Evolutionary conservation across 148 eudicot species (phyloP), one percentile per base, ranked within the genome.

Genomic region (Rhododendron vialii): DNA sequence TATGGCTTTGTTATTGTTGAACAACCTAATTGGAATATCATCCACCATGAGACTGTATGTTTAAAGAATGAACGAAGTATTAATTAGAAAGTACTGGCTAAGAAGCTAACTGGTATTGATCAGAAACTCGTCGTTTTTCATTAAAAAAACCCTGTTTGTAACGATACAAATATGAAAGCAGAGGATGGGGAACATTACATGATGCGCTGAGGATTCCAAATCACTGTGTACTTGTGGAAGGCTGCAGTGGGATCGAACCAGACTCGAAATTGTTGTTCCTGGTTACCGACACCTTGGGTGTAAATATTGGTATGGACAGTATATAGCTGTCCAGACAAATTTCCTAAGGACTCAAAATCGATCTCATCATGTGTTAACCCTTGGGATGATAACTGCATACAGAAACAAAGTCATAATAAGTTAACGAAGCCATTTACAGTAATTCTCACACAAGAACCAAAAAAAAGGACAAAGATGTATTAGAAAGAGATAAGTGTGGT

Each of bases 271-370:
- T 83, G 85, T 48, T 87, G 88, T 51, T 87, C 88, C 5, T 83
- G 33, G 30, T 48, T 35, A 2, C 86, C 88, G n/a, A 83, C 48
- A 3, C 83, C 85, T 48, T 83, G 65, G 57, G 78, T 0, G 20
- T 13, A 87, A 3, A 87, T 73, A 63, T 83, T 87, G 38, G 88
- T 83, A 65, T 87, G 88, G 82, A 78, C 48, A 2, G 45, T 87
- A 18, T 87, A 87, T 43, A 86, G 88, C 2, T 87, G 57, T 6
- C 85, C 85, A 33, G 82, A 74, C 6, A 77, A 1, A 20, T 83
- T 87, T 17, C 88, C 88, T 41, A 87, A 63, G 78, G 83, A 87
- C 76, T 87, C 88, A 20, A 87, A 77, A n/a, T 87, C 86, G 15
- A 87, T 87, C 85, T 87, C 88, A 30, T 83, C 85, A 36, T 83